Base-by-base conservation (phyloP, 2,329 filamentous ascomycete species). In the Talaromyces rugulosus region DNA sequence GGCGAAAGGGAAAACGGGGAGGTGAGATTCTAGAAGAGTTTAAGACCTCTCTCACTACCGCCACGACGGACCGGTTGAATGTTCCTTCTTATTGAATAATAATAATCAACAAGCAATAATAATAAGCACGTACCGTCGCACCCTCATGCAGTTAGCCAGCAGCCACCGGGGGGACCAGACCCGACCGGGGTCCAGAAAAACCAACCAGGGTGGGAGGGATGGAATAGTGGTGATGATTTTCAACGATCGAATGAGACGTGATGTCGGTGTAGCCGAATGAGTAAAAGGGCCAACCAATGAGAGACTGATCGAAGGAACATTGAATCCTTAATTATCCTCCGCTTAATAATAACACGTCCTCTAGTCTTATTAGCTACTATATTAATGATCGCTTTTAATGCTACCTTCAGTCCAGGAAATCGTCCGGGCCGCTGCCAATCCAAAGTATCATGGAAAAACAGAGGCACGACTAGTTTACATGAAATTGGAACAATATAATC, bases 11-110 rank as follows among this genome's bases (percentile, higher is more conserved):
- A 14, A 9, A 31, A 51, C n/a, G 34, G n/a, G 44, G 55, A 18
- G n/a, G 36, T 30, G 36, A 57, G 33, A 44, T 57, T 34, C 12
- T 34, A 55, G 69, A 67, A 47, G 55, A 14, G 23, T 11, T 27
- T 36, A 57, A 12, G 12, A 28, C 23, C 5, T 23, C n/a, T 2
- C 8, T 42, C 40, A 47, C 9, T 4, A 18, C 42, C 42, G n/a
- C 18, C 6, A 47, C 36, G 16, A 8, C 36, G 14, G 36, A n/a
- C 36, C 36, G 36, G 16, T 23, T n/a, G 36, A 40, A 40, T 40
- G 14, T 40, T 40, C 36, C 36, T 40, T 16, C 14, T 40, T 40
- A n/a, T n/a, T 40, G 3, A 23, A 23, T 23, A 23, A 23, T 40
- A 6, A 5, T 40, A 14, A 7, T 16, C 16, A 40, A 40, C 14